Base-by-base conservation (phyloP, 805 yeast species). In the Kodamaea kakaduensis region DNA sequence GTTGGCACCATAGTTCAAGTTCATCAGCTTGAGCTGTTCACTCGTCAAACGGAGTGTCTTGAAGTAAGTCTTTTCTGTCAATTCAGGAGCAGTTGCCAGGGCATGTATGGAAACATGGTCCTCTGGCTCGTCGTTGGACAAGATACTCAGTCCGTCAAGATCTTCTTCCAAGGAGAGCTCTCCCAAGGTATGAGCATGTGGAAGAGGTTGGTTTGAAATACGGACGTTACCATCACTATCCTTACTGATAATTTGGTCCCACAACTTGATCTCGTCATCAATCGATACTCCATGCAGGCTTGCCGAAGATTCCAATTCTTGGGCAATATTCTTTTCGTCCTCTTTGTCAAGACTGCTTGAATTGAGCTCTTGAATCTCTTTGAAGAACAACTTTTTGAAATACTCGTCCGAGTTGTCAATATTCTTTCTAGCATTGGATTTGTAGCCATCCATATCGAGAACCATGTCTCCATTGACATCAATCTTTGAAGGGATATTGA, bases 361-460 rank as follows among this genome's bases (percentile, higher is more conserved):
- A 14, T 34, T 42, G 31, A 56, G 38, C 14, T 52, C 49, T 24
- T 52, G 46, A 34, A 89, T 69, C 54, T 90, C 97, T 45, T 86
- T 93, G 21, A 76, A 66, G 33, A 90, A 67, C 26, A 89, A 67
- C 46, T 81, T 79, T 47, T 78, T 78, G 40, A 93, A 75, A 23
- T 84, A 64, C 33, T 79, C 79, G 54, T 88, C 96, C 0, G 94
- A 77, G 46, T 77, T 79, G 33, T 80, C 79, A 25, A 84, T 76
- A 54, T 82, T 86, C 46, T 80, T 78, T 34, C 80, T 83, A 9
- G 29, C 29, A 48, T 81, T 87, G 21, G 95, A 83, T 59, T 89
- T 90, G 61, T 93, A 93, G 12, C 98, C 98, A 48, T 88, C 94
- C 81, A 90, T 86, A 61, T 93, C 98, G 29, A 93, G 64, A 26